Base-by-base conservation (phyloP, 805 yeast species). In the Candida yuanshanica region DNA sequence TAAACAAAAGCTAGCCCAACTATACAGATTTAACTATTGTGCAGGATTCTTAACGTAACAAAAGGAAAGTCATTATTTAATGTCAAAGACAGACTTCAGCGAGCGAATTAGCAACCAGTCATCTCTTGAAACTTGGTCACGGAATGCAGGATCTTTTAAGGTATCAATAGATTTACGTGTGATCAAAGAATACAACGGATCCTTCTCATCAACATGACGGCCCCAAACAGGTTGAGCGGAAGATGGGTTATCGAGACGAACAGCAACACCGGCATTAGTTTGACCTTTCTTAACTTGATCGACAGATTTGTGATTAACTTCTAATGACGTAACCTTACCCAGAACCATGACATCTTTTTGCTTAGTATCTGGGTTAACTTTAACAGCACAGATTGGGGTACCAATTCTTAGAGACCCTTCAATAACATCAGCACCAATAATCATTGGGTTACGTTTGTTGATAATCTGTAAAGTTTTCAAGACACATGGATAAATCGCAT, bases 381-480 rank as follows among this genome's bases (percentile, higher is more conserved):
- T 89, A 35, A 93, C 97, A 21, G 91, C 89, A 70, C 95, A 83
- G 45, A 93, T 87, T 48, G 99, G 99, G 6, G 99, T 90, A 44
- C 99, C 99, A 33, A 85, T 65, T 48, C 90, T 79, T 33, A 93
- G 75, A 36, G 83, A 72, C 58, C 99, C 99, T 61, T 93, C 98
- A 35, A 77, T 64, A 45, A 93, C 95, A 62, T 93, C 99, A 44
- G 93, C 98, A 79, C 99, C 99, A 59, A 93, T 86, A 60, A 93
- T 90, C 98, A 93, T 93, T 48, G 99, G 99, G 64, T 90, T 88
- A 69, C 99, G 86, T 72, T 91, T 91, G 81, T 93, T 93, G 65
- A 93, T 93, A 60, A 93, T 87, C 71, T 93, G 98, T 52, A 93
- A 66, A 14, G 97, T 93, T 67, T 87, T 86, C 69, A 93, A 69